Evolutionary conservation across 257 asterid species (phyloP).

Genomic region (Gentiana macrophylla): DNA sequence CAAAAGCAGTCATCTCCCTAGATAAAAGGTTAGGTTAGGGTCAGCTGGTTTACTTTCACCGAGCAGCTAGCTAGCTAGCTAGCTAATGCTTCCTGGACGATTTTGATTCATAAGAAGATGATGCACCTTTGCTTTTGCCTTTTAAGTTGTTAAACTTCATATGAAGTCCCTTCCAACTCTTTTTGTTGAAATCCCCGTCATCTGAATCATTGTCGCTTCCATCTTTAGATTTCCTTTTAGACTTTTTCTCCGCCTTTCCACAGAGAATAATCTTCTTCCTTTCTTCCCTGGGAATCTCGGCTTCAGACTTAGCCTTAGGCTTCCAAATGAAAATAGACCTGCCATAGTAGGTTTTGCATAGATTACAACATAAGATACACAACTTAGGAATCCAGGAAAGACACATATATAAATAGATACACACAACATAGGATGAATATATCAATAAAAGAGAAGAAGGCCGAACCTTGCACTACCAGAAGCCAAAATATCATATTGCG

Average conservation of each 20-base stretch:
- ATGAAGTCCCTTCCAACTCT: constrained; percentile 32
- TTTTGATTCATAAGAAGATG: constrained; percentile 4
- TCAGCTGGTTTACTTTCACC: no score
- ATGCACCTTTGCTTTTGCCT: constrained; percentile 13
- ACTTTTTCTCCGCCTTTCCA: constrained; percentile 38
- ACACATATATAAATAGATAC: neutral
- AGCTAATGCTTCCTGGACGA: constrained; percentile 11
- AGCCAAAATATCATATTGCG: constrained; percentile 83
- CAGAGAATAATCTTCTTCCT: constrained; percentile 40
- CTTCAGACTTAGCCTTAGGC: constrained; percentile 42
- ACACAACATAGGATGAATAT: neutral
- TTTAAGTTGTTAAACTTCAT: constrained; percentile 24
- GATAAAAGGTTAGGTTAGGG: no score
- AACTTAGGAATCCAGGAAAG: neutral
- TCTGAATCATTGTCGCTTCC: constrained; percentile 43
- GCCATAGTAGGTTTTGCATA: constrained; percentile 2
- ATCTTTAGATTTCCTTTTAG: constrained; percentile 31
- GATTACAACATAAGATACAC: neutral
- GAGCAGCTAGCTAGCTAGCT: neutral
- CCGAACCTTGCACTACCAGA: constrained; percentile 93
- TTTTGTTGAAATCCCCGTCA: constrained; percentile 26
- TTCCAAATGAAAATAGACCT: constrained; percentile 94
- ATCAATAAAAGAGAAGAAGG: neutral
- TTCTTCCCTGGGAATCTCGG: constrained; percentile 22
- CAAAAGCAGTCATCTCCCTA: no score